Evolutionary conservation across 202 grass and related monocot species (phyloP).

Genomic region (Elaeis oleifera): DNA sequence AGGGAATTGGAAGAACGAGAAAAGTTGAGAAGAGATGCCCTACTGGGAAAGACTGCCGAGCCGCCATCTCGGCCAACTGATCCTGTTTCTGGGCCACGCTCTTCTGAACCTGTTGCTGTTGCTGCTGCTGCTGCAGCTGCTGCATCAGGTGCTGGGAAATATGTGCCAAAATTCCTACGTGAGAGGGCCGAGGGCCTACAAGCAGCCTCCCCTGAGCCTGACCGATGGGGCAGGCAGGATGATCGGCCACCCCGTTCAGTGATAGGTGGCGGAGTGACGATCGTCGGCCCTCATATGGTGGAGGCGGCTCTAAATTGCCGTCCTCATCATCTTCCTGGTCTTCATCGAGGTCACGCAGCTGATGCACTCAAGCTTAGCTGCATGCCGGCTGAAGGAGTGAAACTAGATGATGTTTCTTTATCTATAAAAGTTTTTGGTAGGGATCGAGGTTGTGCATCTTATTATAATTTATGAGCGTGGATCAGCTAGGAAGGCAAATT

Average conservation of each 20-base stretch:
- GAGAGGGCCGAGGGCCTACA: conserved; percentile 25
- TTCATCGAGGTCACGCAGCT: conserved; percentile 28
- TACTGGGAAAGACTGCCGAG: conserved; percentile 22
- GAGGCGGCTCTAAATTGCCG: conserved; percentile 22
- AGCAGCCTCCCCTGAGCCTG: conserved; percentile 28
- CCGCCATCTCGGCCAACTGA: neutral
- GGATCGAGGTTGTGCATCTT: too few relatives aligned
- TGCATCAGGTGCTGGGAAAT: conserved; percentile 40
- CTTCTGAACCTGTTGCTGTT: neutral
- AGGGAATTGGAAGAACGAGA: conserved; percentile 71
- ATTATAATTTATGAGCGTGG: too few relatives aligned
- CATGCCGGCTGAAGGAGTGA: too few relatives aligned
- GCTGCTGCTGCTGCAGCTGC: conserved; percentile 7
- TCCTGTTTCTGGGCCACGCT: neutral
- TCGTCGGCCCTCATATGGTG: neutral
- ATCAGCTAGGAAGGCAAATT: too few relatives aligned
- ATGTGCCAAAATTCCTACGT: conserved; percentile 55
- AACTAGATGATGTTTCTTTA: neutral
- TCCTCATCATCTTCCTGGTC: conserved; percentile 29
- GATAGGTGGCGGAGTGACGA: conserved; percentile 29
- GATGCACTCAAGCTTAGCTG: neutral
- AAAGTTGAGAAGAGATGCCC: conserved; percentile 39
- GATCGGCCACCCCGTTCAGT: conserved; percentile 20
- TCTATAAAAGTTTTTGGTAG: too few relatives aligned
- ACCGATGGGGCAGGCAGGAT: conserved; percentile 41